A percentile compares a stretch with the other conserved stretches of the same genome.
Evolutionary conservation across 352 stramenopile genomes (phyloP).

Genomic region (Globisporangium paddicum): DNA sequence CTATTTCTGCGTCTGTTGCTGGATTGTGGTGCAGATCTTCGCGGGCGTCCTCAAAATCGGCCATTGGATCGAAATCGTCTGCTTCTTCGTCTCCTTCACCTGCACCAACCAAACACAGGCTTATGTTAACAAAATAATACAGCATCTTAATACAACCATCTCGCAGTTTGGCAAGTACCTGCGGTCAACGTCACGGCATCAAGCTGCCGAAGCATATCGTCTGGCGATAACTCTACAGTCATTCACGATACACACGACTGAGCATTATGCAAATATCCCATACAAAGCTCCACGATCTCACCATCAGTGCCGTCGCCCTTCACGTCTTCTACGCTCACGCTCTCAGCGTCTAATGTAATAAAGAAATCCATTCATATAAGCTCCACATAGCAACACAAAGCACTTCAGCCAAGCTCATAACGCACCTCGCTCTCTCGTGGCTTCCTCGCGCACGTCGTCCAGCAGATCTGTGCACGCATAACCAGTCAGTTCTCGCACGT

Average conservation of each 20-base stretch:
- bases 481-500: not conserved
- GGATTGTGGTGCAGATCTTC: not conserved
- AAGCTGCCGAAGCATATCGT: constrained; percentile 33
- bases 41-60: constrained; percentile 3
- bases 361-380: not conserved
- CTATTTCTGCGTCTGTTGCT: not conserved
- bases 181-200: constrained; percentile 16
- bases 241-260: not conserved
- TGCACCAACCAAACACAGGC: not conserved
- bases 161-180: not conserved
- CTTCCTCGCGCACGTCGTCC: constrained; percentile 9
- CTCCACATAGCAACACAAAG: not conserved
- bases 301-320: not conserved
- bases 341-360: not conserved
- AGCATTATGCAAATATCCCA: no score
- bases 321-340: not conserved
- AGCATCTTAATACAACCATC: not conserved
- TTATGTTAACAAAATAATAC: not conserved
- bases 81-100: constrained; percentile 7
- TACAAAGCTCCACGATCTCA: no score
- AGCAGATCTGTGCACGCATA: constrained; percentile 3
- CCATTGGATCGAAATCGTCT: not conserved
- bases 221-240: constrained; percentile 16
- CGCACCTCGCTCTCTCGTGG: constrained; percentile 5
- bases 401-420: not conserved